Conservation (phyloP, 129 eudicot genomes). For the Saposhnikovia divaricata region DNA sequence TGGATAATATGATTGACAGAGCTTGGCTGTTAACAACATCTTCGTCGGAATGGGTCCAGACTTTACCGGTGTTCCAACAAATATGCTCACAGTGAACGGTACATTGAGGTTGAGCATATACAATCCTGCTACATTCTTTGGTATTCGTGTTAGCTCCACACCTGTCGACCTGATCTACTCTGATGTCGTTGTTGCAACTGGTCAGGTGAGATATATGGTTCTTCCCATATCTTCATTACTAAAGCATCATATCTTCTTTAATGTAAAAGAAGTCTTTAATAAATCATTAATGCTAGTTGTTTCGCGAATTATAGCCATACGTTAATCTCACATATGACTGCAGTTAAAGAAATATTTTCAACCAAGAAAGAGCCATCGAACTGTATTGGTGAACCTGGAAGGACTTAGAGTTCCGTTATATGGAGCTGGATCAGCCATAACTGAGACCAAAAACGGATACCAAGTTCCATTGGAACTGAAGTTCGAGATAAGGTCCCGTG, state of each 20-base stretch:
- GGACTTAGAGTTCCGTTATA: constrained; percentile 79
- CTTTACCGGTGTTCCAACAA: constrained; percentile 76
- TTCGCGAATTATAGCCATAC: background rate
- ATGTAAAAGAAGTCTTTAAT: no score
- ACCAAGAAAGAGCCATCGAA: constrained; percentile 66
- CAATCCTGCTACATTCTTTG: constrained; percentile 90
- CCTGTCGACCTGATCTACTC: constrained; percentile 75
- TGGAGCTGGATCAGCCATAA: constrained; percentile 82
- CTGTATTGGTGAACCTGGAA: constrained; percentile 40
- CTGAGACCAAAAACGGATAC: constrained; percentile 24
- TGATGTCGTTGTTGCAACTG: constrained; percentile 65
- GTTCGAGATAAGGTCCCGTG: constrained; percentile 56
- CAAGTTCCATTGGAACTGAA: constrained; percentile 63
- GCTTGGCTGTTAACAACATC: constrained; percentile 56
- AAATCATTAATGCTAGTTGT: no score
- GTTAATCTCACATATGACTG: constrained; percentile 2
- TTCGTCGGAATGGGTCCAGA: constrained; percentile 71
- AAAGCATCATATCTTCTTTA: background rate
- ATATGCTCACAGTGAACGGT: constrained; percentile 68
- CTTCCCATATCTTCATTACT: background rate
- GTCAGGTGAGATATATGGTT: constrained; percentile 57
- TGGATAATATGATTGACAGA: constrained; percentile 36
- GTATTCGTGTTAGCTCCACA: constrained; percentile 84
- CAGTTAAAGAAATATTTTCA: constrained; percentile 83
- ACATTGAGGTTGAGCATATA: constrained; percentile 64